Evolutionary conservation across 2,329 filamentous ascomycete genomes (phyloP), one percentile per base, ranked within the genome.

Genomic region (Pseudogymnoascus sp.): DNA sequence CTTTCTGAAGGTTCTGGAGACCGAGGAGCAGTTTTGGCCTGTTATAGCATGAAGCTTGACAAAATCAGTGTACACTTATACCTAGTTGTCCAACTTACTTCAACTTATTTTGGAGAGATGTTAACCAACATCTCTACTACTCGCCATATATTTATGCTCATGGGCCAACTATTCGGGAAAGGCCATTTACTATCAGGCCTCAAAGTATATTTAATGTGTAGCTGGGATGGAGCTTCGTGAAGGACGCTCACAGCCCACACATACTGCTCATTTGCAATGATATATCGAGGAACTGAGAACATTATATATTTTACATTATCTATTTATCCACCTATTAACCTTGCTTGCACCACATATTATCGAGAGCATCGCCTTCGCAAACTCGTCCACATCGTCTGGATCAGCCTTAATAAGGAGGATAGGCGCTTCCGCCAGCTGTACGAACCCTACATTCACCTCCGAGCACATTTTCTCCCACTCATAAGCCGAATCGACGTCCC

Each of bases 21-120:
- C 85, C 7, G 85, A 88, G 73, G 77, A 79, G 68, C 73, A 75
- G 1, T 88, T 87, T 70, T 87, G 84, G 85, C 84, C 84, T 0
- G 69, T 68, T 16, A 67, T 77, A 34, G 47, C 61, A 34, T 18
- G n/a, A 34, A 18, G 29, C n/a, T 57, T 57, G 51, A 12, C n/a
- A 12, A 12, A 51, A 29, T 51, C 3, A 29, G 21, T 51, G 21
- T 26, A 11, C 14, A 11, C 6, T 51, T 51, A 29, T 51, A 29
- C 14, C 45, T 29, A n/a, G 26, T 47, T 47, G 42, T 29, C 3
- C 14, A 29, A n/a, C 14, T 5, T 14, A 16, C 45, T 51, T 51
- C 6, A n/a, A n/a, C 23, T 51, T 51, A 26, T 23, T 47, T 23
- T 7, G 11, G 21, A 47, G 42, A 7, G 16, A 21, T 51, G 45